Evolutionary conservation across 441 rosid genomes (phyloP).

Genomic region (Theobroma grandiflorum): DNA sequence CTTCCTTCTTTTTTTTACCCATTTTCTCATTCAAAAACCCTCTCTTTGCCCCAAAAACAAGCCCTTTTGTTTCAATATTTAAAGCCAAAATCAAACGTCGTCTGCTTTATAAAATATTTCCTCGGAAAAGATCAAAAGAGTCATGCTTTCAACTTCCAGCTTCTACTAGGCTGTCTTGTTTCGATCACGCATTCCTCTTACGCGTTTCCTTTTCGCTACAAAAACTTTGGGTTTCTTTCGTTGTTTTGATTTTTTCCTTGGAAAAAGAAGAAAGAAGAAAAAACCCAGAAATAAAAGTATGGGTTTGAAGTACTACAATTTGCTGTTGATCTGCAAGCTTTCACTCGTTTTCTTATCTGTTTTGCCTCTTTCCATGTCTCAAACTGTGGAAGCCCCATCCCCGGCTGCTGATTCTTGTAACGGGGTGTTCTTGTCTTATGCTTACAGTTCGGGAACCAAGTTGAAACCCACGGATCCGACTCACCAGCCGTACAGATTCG

Average conservation of each 20-base stretch:
- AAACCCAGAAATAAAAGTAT: conserved; percentile 1
- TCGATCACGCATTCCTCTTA: background rate
- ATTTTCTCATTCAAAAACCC: background rate
- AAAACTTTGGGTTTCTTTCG: background rate
- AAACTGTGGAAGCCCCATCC: conserved; percentile 46
- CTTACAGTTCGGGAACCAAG: conserved; percentile 52
- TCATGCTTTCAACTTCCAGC: conserved; percentile 16
- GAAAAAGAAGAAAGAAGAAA: background rate
- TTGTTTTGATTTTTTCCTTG: background rate
- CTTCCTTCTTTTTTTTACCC: background rate
- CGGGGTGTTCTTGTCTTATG: conserved; percentile 75
- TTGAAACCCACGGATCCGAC: conserved; percentile 62
- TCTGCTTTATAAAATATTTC: background rate
- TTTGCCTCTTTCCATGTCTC: conserved; percentile 46
- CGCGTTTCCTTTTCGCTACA: conserved; percentile 5
- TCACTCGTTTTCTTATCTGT: conserved; percentile 27
- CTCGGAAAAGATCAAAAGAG: background rate
- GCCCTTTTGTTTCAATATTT: background rate
- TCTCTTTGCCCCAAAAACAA: background rate
- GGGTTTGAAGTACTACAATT: conserved; percentile 20
- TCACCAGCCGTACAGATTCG: conserved; percentile 83
- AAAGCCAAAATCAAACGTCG: background rate
- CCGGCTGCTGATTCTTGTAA: conserved; percentile 72
- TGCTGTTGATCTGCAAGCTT: conserved; percentile 27
- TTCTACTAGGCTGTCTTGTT: conserved; percentile 11